Percentiles rank a stretch among this genome's conserved stretches.
These are phyloP conservation scores for Tremella yokohamensis DNA, from an alignment of 768 basidiomycete genomes.

Conservation along the genomic window DNA sequence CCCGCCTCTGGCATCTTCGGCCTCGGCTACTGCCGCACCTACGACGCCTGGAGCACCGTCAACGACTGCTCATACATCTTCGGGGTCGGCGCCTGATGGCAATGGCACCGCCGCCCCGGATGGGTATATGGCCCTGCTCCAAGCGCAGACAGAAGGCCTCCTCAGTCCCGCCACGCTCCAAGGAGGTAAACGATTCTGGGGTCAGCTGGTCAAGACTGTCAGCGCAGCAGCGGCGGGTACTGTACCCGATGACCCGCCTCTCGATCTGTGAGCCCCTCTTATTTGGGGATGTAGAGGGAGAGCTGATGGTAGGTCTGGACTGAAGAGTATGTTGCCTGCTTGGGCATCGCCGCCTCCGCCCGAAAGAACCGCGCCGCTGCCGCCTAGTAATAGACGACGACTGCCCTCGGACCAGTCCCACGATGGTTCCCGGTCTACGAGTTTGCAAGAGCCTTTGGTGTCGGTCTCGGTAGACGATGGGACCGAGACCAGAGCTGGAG, in stretches of 20 bases:
- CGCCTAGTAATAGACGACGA: too few species aligned
- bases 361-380: too few species aligned
- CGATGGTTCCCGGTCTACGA: too few species aligned
- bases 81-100: neutral
- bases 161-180: conserved; percentile 23
- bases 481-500: too few species aligned
- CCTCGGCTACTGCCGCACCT: neutral
- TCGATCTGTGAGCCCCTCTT: conserved; percentile 6
- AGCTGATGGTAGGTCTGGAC: conserved; percentile 2
- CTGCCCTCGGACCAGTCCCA: too few species aligned
- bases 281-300: neutral
- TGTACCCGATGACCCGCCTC: conserved; percentile 18
- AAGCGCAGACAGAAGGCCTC: conserved; percentile 10
- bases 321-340: conserved; percentile 9
- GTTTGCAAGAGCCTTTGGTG: too few species aligned
- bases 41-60: neutral
- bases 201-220: conserved; percentile 37
- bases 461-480: too few species aligned
- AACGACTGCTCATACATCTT: neutral
- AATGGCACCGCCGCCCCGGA: neutral
- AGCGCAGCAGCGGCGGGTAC: conserved; percentile 41
- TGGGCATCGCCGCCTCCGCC: neutral
- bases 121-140: conserved; percentile 6
- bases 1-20: neutral
- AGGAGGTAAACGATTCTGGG: conserved; percentile 40